These are phyloP conservation scores for Cystofilobasidium ferigula DNA, from an alignment of 768 basidiomycete species.

Conservation along the genomic window DNA sequence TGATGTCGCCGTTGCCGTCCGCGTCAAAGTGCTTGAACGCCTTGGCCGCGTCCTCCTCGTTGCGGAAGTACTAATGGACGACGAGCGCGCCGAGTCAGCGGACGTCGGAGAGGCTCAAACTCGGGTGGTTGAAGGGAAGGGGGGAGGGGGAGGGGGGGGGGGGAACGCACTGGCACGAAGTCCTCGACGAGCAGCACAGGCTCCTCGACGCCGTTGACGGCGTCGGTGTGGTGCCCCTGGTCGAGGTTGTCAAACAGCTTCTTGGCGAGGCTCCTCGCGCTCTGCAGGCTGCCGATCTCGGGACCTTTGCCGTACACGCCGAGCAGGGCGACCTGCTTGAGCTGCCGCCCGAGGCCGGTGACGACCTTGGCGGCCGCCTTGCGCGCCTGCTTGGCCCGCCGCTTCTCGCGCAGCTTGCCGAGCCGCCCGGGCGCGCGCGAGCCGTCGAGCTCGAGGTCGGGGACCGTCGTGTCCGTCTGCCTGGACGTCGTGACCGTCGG, in stretches of 20 bases:
- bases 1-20: slow-evolving; percentile 72
- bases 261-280: slow-evolving; percentile 26
- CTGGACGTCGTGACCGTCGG: neutral
- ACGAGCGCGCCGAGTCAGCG: neutral
- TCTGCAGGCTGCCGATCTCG: slow-evolving; percentile 23
- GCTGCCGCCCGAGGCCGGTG: slow-evolving; percentile 30
- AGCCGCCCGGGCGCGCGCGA: neutral
- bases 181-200: slow-evolving; percentile 38
- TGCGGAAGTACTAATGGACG: slow-evolving; percentile 48
- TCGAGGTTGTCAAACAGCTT: slow-evolving; percentile 27
- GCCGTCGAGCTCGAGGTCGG: neutral
- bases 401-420: neutral
- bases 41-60: slow-evolving; percentile 59
- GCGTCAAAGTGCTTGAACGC: slow-evolving; percentile 58
- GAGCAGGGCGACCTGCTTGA: slow-evolving; percentile 27
- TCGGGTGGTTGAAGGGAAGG: neutral
- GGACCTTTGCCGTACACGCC: slow-evolving; percentile 28
- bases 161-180: slow-evolving; percentile 47
- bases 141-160: slow-evolving; percentile 37
- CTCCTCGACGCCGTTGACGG: neutral
- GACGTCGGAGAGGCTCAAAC: neutral
- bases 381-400: slow-evolving; percentile 21
- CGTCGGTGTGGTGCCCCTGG: neutral
- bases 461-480: neutral
- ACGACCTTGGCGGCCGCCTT: slow-evolving; percentile 55